Evolutionary conservation across 2,329 filamentous ascomycete genomes (phyloP).

Genomic region (Fusarium pseudonygamai): DNA sequence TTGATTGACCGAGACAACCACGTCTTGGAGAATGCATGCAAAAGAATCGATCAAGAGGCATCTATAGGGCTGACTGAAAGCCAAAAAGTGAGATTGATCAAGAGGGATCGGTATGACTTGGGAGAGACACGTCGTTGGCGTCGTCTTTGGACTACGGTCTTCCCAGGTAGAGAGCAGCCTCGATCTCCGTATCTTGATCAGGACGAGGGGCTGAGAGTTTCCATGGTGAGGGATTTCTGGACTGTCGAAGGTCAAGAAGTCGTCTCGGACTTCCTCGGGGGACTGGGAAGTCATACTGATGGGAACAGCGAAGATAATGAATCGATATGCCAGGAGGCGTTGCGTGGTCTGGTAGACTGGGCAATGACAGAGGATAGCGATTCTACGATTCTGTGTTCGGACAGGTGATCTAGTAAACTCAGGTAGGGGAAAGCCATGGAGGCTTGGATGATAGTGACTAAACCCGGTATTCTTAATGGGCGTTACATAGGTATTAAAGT

Average conservation of each 20-base stretch:
- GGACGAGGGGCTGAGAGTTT: not conserved
- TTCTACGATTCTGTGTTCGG: not conserved
- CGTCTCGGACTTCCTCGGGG: not conserved
- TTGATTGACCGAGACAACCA: not conserved
- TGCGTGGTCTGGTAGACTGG: not conserved
- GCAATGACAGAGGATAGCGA: not conserved
- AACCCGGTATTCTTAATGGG: not conserved
- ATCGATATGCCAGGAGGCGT: not conserved
- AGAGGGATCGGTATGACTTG: not conserved
- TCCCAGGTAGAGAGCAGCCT: not conserved
- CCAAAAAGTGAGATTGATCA: not conserved
- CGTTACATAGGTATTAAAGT: not conserved
- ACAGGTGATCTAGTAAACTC: rapidly evolving
- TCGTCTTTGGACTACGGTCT: not conserved
- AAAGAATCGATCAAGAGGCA: not conserved
- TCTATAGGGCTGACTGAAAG: not conserved
- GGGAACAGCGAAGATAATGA: not conserved
- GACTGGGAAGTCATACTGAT: not conserved
- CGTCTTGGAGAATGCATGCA: not conserved
- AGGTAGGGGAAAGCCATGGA: not conserved
- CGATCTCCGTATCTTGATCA: not conserved
- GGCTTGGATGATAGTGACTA: no score
- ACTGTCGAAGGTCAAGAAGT: not conserved
- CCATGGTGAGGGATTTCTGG: not conserved
- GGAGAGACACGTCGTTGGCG: not conserved